Conservation (phyloP, 2,329 filamentous ascomycete species). For the Fusarium luffae region DNA sequence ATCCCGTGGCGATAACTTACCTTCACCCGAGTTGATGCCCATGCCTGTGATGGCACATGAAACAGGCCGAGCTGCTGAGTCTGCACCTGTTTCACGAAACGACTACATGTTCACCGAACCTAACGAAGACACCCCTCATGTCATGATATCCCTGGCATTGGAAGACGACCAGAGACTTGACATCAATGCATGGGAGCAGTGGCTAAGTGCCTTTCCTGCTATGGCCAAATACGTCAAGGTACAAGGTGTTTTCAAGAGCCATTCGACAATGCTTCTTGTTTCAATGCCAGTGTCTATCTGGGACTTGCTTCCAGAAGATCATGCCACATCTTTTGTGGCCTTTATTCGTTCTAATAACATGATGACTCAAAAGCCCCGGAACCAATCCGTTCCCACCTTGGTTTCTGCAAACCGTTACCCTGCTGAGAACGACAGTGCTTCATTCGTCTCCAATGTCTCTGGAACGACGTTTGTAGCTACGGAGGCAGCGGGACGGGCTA, state of each 20-base stretch:
- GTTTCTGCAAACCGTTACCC: constrained; percentile 41
- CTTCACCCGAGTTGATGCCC: constrained; percentile 37
- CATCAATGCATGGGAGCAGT: constrained; percentile 68
- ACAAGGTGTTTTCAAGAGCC: constrained; percentile 70
- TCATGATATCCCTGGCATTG: constrained; percentile 69
- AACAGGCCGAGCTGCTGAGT: constrained; percentile 45
- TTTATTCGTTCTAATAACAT: constrained; percentile 70
- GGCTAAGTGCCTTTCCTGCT: constrained; percentile 66
- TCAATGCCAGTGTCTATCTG: constrained; percentile 70
- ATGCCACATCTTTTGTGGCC: constrained; percentile 67
- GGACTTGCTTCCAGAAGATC: constrained; percentile 68
- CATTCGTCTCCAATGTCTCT: constrained; percentile 49
- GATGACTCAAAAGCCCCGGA: constrained; percentile 48
- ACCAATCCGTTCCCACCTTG: constrained; percentile 37
- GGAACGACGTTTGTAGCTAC: constrained; percentile 50
- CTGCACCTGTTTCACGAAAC: constrained; percentile 35
- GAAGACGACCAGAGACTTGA: constrained; percentile 68
- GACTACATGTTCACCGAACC: constrained; percentile 56
- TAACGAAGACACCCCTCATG: constrained; percentile 67
- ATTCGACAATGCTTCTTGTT: constrained; percentile 67
- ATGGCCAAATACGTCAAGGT: constrained; percentile 70
- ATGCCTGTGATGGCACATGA: constrained; percentile 35
- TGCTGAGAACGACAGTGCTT: constrained; percentile 44
- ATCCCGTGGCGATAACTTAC: constrained; percentile 41
- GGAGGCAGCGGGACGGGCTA: constrained; percentile 39